Evolutionary conservation across 2,329 filamentous ascomycete species (phyloP), one percentile per base, ranked within the genome.

Genomic region (Fusarium verrucosum): DNA sequence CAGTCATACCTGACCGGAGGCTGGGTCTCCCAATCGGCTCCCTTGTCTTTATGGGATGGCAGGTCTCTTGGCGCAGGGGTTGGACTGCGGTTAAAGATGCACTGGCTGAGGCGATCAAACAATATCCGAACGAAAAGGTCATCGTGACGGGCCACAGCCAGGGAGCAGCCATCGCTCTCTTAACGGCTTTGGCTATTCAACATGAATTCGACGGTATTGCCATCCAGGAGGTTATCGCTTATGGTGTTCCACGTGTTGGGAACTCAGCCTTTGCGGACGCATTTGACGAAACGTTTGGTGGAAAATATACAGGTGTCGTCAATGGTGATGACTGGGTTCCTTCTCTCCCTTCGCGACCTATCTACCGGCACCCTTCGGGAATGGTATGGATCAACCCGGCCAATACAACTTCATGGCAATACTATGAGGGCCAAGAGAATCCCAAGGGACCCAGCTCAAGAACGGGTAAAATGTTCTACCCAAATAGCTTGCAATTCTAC

Each of bases 361-460:
- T 45, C 4, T 45, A 45, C 13, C 28, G 42, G 6, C 42, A 45
- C 17, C 42, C 42, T 3, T 45, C 42, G 10, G 42, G 42, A 33
- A 45, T 45, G 42, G 42, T 45, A 7, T 45, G 42, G 42, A 45
- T 45, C 13, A 25, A 45, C 30, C 42, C 42, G 19, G 42, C 42
- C 30, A 45, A 45, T 20, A 35, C 42, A 25, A 45, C 42, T 45
- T 45, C 42, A 3, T 45, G 42, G 42, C 7, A 35, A 16, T 45
- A 33, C 20, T 45, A 45, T 25, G 28, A 33, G 20, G 42, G 42
- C 4, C 42, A 45, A 19, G 42, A 45, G 28, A 45, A 45, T 16
- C 42, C 30, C 7, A 35, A 45, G 10, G 42, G 42, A 22, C 42
- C 42, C 8, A 35, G 42, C 14, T 45, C 42, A 16, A 23, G 30